A percentile compares a stretch with the other conserved stretches of the same genome.
Conservation (phyloP, 257 asterid genomes). For the Ligustrum vulgare region DNA sequence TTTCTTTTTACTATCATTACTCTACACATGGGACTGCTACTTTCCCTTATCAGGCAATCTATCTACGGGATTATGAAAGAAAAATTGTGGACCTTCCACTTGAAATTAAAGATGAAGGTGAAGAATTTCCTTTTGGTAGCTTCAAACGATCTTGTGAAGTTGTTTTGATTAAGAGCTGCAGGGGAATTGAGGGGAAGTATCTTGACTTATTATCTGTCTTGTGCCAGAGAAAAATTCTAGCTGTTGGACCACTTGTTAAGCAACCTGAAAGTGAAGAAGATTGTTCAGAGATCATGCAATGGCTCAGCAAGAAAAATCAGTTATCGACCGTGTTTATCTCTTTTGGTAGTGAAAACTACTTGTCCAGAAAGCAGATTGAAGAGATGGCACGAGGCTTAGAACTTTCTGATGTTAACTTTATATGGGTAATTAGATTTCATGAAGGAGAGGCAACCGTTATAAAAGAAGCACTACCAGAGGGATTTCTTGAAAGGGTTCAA, state of each 20-base stretch:
- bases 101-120: not conserved
- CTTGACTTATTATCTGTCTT: constrained; percentile 35
- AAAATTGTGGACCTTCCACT: too few relatives aligned
- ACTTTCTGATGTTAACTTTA: constrained; percentile 34
- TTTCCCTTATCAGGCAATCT: too few relatives aligned
- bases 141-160: constrained; percentile 31
- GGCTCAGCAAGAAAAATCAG: constrained; percentile 32
- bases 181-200: constrained; percentile 37
- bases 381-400: constrained; percentile 47
- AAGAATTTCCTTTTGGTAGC: constrained; percentile 24
- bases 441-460: not conserved
- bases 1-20: constrained; percentile 21
- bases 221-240: constrained; percentile 27
- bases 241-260: constrained; percentile 40
- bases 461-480: constrained; percentile 28
- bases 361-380: constrained; percentile 31
- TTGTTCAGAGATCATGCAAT: constrained; percentile 23
- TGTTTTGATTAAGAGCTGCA: constrained; percentile 32
- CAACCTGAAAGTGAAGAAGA: not conserved
- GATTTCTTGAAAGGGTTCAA: constrained; percentile 39
- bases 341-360: constrained; percentile 50
- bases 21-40: not conserved
- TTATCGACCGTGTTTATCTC: constrained; percentile 41
- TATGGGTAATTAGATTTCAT: constrained; percentile 47
- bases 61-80: too few relatives aligned